These are phyloP conservation scores for Rhizoclosmatium sp. DNA, from an alignment of 192 early-diverging fungal genomes.

Conservation along the genomic window DNA sequence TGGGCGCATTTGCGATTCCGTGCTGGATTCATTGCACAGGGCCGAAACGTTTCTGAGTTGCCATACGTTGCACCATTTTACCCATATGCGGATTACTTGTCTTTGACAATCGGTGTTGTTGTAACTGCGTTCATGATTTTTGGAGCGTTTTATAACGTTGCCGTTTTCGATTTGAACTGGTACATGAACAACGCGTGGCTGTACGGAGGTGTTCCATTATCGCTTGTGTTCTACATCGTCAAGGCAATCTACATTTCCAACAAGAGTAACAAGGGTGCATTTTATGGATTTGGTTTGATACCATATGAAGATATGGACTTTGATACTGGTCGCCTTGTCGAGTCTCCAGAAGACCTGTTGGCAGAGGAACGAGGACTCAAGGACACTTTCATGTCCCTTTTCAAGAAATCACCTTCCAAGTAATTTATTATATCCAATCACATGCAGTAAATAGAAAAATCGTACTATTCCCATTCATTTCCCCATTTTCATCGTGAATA, in stretches of 20 bases:
- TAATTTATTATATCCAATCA: not conserved
- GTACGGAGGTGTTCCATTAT: conserved; percentile 9
- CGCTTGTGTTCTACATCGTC: conserved; percentile 7
- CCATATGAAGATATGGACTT: conserved; percentile 23
- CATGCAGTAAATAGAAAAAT: not conserved
- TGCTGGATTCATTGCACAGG: not conserved
- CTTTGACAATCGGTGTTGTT: not conserved
- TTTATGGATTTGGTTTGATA: not conserved
- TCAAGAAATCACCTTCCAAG: not conserved
- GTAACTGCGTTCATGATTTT: conserved; percentile 13
- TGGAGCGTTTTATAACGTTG: not conserved
- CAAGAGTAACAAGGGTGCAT: not conserved
- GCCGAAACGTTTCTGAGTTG: conserved; percentile 1
- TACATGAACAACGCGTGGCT: conserved; percentile 9
- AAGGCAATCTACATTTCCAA: not conserved
- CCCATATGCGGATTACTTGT: conserved; percentile 9
- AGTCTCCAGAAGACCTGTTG: not conserved
- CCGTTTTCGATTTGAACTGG: not conserved
- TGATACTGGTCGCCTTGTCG: conserved; percentile 2
- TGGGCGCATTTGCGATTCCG: conserved; percentile 27
- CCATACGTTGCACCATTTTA: conserved; percentile 21
- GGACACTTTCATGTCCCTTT: not conserved
- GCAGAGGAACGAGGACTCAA: not conserved
- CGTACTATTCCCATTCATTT: not conserved
- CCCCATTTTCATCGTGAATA: not conserved